Percentiles rank a stretch among this genome's conserved stretches.
Conservation (phyloP, 768 basidiomycete genomes). For the Coprinopsis marcescibilis region DNA sequence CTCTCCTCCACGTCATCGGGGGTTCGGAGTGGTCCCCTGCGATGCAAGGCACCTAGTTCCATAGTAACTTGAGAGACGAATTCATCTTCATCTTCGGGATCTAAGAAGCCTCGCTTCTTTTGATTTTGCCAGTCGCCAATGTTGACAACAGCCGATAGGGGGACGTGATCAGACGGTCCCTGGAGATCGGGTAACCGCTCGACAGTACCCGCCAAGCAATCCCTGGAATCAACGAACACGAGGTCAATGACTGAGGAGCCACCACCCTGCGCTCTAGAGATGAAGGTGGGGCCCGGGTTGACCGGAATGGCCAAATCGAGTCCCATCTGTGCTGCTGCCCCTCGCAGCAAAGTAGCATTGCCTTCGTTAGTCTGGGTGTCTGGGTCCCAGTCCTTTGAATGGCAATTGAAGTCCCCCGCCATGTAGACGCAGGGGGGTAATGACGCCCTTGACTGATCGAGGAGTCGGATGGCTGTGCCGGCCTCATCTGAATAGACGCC, state of each 20-base stretch:
- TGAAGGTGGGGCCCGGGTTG: no score
- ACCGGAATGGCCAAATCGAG: not conserved
- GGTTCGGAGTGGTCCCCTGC: not conserved
- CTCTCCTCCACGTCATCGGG: not conserved
- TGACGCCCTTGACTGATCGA: not conserved
- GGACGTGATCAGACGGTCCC: not conserved
- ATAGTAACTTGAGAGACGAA: not conserved
- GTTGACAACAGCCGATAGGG: not conserved
- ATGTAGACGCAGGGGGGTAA: not conserved
- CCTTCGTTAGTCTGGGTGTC: not conserved
- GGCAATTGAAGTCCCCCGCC: not conserved
- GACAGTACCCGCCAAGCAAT: not conserved
- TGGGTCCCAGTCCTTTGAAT: not conserved
- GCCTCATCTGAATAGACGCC: not conserved
- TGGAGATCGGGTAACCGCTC: not conserved
- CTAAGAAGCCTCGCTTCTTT: not conserved
- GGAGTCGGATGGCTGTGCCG: not conserved
- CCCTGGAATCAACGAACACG: not conserved
- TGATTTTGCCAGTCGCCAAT: not conserved
- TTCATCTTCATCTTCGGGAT: not conserved
- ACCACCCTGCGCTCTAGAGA: not conserved
- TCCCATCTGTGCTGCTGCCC: not conserved
- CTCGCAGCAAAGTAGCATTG: not conserved
- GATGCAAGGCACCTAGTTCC: not conserved
- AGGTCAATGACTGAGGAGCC: not conserved